Evolutionary conservation across 2,329 filamentous ascomycete genomes (phyloP).

Genomic region (Didymella glomerata): DNA sequence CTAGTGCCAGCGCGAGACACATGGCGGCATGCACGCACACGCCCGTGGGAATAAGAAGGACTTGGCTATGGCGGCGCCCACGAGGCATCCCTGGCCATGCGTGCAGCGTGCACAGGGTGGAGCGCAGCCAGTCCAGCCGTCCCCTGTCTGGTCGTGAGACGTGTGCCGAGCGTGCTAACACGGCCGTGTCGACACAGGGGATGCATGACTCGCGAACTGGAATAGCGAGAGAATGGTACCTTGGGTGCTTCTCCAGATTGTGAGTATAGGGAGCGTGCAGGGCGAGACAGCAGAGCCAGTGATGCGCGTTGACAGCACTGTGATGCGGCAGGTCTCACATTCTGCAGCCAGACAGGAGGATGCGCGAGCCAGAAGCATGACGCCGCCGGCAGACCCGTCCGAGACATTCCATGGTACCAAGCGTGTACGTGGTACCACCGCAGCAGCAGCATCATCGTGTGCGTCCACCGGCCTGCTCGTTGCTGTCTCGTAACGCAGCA

Average conservation of each 20-base stretch:
- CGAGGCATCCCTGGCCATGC: slow-evolving; percentile 46
- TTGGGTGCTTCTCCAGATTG: neutral
- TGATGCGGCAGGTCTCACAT: slow-evolving; percentile 11
- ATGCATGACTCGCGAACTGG: slow-evolving; percentile 10
- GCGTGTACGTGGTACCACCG: slow-evolving; percentile 6
- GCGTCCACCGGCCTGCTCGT: slow-evolving; percentile 6
- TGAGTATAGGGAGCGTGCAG: neutral
- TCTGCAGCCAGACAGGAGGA: slow-evolving; percentile 8
- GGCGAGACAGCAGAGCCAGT: neutral
- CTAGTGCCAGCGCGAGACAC: slow-evolving; percentile 38
- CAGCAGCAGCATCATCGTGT: slow-evolving; percentile 19
- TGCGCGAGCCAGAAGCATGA: slow-evolving; percentile 5
- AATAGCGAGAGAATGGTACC: neutral
- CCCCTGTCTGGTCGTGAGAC: slow-evolving; percentile 21
- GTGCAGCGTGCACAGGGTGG: slow-evolving; percentile 19
- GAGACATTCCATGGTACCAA: slow-evolving; percentile 19
- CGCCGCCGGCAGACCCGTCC: slow-evolving; percentile 5
- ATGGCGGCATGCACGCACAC: slow-evolving; percentile 39
- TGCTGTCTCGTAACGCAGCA: slow-evolving; percentile 19
- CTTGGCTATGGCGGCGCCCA: slow-evolving; percentile 45
- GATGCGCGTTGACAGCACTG: neutral
- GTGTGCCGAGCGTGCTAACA: slow-evolving; percentile 12
- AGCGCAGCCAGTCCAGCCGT: slow-evolving; percentile 24
- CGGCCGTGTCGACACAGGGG: slow-evolving; percentile 2
- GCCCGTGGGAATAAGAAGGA: slow-evolving; percentile 39